Evolutionary conservation across 2,329 filamentous ascomycete genomes (phyloP).

Genomic region (Stachybotrys elegans): DNA sequence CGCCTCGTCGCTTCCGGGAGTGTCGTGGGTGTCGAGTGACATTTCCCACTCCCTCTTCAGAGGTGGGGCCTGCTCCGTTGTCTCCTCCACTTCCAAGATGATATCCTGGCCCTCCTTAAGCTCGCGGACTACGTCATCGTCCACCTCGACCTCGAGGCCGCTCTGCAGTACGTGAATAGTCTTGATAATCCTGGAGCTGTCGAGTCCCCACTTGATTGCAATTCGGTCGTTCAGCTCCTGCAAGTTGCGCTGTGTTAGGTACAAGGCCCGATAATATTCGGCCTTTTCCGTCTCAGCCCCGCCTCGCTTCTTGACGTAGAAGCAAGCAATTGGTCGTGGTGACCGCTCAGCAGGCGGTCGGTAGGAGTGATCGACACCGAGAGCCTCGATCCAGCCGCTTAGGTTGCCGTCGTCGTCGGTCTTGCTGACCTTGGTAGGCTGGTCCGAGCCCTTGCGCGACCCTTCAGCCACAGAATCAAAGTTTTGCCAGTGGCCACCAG

Average conservation of each 20-base stretch:
- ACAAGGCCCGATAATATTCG: conserved; percentile 77
- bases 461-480: conserved; percentile 49
- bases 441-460: conserved; percentile 41
- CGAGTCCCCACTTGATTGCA: conserved; percentile 74
- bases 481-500: conserved; percentile 50
- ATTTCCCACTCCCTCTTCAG: conserved; percentile 59
- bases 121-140: conserved; percentile 82
- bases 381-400: conserved; percentile 81
- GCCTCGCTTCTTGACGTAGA: conserved; percentile 66
- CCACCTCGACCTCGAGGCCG: conserved; percentile 78
- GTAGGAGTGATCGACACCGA: conserved; percentile 85
- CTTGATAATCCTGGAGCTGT: conserved; percentile 64
- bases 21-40: conserved; percentile 45
- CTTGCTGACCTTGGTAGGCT: conserved; percentile 48
- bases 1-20: conserved; percentile 7
- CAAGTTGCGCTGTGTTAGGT: conserved; percentile 71
- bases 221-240: conserved; percentile 69
- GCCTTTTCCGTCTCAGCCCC: conserved; percentile 44
- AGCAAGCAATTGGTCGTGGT: conserved; percentile 75
- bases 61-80: conserved; percentile 23
- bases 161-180: conserved; percentile 68
- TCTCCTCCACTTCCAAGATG: conserved; percentile 60
- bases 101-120: conserved; percentile 90
- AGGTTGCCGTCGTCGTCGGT: conserved; percentile 60
- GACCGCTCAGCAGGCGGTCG: conserved; percentile 69